Evolutionary conservation across 2,329 filamentous ascomycete species (phyloP).

Genomic region (Paracorniculantispora psalliotae): DNA sequence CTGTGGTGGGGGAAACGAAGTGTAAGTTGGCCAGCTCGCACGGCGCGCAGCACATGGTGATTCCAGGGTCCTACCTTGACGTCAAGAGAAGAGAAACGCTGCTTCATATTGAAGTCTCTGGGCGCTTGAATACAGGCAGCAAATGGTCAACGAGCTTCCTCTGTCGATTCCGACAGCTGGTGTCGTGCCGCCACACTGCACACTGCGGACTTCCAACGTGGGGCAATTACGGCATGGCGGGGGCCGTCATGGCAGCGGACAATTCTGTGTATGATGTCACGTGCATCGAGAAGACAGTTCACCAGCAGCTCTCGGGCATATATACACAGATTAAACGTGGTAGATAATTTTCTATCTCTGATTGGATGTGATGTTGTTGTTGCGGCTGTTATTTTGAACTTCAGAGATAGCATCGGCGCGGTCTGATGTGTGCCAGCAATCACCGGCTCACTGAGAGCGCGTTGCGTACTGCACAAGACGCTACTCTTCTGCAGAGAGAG

Average conservation of each 20-base stretch:
- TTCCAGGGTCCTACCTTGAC: slow-evolving; percentile 51
- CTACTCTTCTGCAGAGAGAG: too few relatives aligned
- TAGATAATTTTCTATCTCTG: too few relatives aligned
- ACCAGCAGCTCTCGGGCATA: too few relatives aligned
- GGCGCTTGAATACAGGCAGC: not conserved
- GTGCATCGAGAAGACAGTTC: not conserved
- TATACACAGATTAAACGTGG: too few relatives aligned
- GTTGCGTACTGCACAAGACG: too few relatives aligned
- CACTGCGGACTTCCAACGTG: not conserved
- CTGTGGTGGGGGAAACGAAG: slow-evolving; percentile 37
- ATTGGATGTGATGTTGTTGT: too few relatives aligned
- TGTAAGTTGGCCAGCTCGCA: not conserved
- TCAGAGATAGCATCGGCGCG: too few relatives aligned
- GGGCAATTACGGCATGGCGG: slow-evolving; percentile 11
- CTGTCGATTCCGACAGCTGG: not conserved
- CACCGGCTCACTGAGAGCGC: too few relatives aligned
- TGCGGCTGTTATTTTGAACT: too few relatives aligned
- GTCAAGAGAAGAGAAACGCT: slow-evolving; percentile 73
- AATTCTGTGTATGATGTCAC: not conserved
- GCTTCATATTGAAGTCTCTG: slow-evolving; percentile 56
- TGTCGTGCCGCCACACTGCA: not conserved
- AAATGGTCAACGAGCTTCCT: not conserved
- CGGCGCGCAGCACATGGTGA: too few relatives aligned
- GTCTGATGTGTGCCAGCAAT: too few relatives aligned
- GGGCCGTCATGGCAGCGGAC: not conserved